Evolutionary conservation across 208 protist genomes (phyloP).

Genomic region (Trypanosoma platydactyli): DNA sequence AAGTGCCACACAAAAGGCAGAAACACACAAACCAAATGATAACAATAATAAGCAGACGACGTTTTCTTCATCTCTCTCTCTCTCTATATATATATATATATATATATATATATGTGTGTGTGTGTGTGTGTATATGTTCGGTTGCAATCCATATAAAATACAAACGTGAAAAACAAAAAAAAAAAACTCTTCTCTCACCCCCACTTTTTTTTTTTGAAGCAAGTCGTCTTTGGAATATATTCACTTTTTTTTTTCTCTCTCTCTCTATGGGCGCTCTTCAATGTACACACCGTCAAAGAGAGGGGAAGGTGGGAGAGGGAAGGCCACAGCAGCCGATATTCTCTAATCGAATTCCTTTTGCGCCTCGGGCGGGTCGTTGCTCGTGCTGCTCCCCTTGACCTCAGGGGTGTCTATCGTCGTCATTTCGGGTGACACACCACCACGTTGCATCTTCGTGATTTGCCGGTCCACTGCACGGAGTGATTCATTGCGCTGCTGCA

Average conservation of each 20-base stretch:
- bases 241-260: no score
- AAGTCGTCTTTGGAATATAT: no score
- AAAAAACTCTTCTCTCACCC: not conserved
- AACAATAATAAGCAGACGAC: not conserved
- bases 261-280: no score
- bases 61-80: not conserved
- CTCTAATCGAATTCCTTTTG: not conserved
- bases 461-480: constrained; percentile 56
- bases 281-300: no score
- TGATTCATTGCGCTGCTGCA: constrained; percentile 52
- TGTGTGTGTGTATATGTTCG: no score
- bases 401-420: not conserved
- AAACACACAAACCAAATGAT: constrained; percentile 6
- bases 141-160: no score
- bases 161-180: constrained; percentile 9
- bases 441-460: constrained; percentile 24
- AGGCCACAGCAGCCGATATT: no score
- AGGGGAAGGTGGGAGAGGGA: no score
- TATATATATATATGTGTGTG: no score
- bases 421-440: constrained; percentile 6
- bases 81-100: no score
- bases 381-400: not conserved
- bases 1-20: not conserved
- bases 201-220: not conserved
- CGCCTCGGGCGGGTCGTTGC: not conserved